Base-by-base conservation (phyloP, 2,329 filamentous ascomycete genomes). In the Cryphonectria japonica region DNA sequence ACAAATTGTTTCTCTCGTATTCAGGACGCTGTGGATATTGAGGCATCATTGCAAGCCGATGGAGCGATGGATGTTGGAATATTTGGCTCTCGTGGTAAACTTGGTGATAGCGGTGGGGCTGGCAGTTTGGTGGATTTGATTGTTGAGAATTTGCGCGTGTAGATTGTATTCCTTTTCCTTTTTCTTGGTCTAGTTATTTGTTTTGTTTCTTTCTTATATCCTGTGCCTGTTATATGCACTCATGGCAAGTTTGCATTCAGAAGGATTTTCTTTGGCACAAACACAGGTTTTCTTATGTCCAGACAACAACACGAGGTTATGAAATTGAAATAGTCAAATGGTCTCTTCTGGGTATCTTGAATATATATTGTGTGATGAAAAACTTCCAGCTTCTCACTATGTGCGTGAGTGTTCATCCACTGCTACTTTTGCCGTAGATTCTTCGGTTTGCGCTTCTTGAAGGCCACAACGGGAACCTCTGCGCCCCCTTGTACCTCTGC, bases 391-490 rank as follows among this genome's bases (percentile, higher is more conserved):
- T 16, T n/a, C 11, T 63, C 22, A 7, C 16, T 22, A n/a, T 9
- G 2, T 3, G 16, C 22, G 46, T n/a, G 32, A 41, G 32, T 11
- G 37, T n/a, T 29, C 29, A 26, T n/a, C 43, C 29, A 26, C 3
- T 39, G 14, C 13, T 63, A 90, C 78, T 87, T 90, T 75, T 90
- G 86, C 29, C 89, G 86, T 50, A 90, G 84, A 66, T 85, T 87
- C 83, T 90, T 92, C 19, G 89, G 84, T 77, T 94, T 95, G 68
- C 93, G 85, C 82, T 94, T 95, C 82, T 95, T 95, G 81, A 95
- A 96, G 3, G 94, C 83, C 2, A 94, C 86, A 2, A 87, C 84
- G 14, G 83, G 77, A 2, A 78, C 74, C 13, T 75, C 77, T 32
- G 69, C 73, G 19, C 46, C 62, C 43, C n/a, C 63, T 61, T 64